These are phyloP conservation scores for Neonectria magnoliae DNA, from an alignment of 2,329 filamentous ascomycete species.

Conservation along the genomic window DNA sequence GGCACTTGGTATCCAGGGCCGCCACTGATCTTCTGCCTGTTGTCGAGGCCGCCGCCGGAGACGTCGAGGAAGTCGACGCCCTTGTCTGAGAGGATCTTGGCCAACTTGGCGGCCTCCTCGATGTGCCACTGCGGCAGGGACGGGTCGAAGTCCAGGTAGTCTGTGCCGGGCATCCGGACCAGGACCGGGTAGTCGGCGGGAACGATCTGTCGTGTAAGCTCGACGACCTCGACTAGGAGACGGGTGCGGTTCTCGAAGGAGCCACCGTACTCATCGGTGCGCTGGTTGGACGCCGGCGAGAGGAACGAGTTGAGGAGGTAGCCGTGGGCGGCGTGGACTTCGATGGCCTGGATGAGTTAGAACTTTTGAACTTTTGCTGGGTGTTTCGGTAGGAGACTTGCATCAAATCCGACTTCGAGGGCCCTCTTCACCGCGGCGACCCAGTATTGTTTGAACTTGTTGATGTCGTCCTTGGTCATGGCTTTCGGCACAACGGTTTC, in stretches of 20 bases:
- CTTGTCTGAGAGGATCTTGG: conserved; percentile 66
- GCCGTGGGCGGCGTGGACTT: conserved; percentile 56
- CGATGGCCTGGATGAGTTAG: conserved; percentile 31
- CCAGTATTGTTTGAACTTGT: conserved; percentile 38
- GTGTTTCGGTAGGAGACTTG: not conserved
- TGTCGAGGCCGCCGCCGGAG: conserved; percentile 71
- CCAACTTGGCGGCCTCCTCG: conserved; percentile 72
- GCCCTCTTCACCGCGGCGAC: conserved; percentile 32
- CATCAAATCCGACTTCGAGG: conserved; percentile 36
- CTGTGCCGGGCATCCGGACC: conserved; percentile 74
- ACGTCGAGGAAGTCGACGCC: conserved; percentile 81
- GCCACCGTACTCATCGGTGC: conserved; percentile 60
- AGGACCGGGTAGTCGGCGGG: conserved; percentile 64
- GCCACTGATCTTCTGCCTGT: conserved; percentile 64
- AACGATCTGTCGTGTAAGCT: conserved; percentile 28
- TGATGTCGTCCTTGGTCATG: conserved; percentile 38
- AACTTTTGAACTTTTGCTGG: too few relatives aligned
- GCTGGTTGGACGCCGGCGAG: conserved; percentile 54
- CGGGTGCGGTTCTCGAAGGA: conserved; percentile 56
- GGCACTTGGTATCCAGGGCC: conserved; percentile 75
- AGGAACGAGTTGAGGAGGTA: conserved; percentile 60
- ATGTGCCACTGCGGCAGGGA: conserved; percentile 65
- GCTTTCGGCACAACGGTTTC: conserved; percentile 34
- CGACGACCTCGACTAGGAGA: conserved; percentile 45
- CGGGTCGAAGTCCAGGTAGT: conserved; percentile 73